Conservation (phyloP, 2,329 filamentous ascomycete species). For the Fusarium aywerte region DNA sequence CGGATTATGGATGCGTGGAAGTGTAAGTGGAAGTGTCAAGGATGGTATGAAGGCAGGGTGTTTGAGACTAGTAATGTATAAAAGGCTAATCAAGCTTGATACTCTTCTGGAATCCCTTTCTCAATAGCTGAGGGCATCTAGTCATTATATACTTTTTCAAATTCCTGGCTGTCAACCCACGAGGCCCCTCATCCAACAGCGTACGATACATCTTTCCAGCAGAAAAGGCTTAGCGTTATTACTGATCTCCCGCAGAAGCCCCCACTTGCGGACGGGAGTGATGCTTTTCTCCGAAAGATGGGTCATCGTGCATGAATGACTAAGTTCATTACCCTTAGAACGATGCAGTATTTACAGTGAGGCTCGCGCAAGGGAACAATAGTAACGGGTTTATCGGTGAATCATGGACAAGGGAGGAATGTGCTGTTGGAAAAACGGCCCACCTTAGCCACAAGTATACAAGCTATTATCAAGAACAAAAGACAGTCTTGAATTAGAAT, state of each 20-base stretch:
- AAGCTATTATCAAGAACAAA: background rate
- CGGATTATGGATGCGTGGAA: background rate
- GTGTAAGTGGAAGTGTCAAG: background rate
- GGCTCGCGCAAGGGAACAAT: background rate
- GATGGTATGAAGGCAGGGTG: background rate
- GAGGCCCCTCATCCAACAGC: background rate
- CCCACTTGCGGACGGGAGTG: slow-evolving; percentile 14
- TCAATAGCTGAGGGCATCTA: background rate
- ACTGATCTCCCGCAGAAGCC: background rate
- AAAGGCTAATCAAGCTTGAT: background rate
- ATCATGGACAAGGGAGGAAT: background rate
- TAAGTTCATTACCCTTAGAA: slow-evolving; percentile 14
- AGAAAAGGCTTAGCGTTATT: background rate
- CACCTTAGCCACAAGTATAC: background rate
- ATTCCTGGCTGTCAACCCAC: background rate
- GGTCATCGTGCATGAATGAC: slow-evolving; percentile 34
- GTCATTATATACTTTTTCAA: slow-evolving; percentile 14
- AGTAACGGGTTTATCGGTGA: background rate
- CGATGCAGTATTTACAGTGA: background rate
- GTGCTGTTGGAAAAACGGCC: background rate
- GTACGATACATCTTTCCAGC: background rate
- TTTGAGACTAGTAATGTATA: background rate
- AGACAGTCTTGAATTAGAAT: slow-evolving; percentile 13
- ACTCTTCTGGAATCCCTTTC: background rate
- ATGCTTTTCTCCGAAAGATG: slow-evolving; percentile 26